Conservation (phyloP, 768 basidiomycete genomes). For the Strobilomyces confusus region DNA sequence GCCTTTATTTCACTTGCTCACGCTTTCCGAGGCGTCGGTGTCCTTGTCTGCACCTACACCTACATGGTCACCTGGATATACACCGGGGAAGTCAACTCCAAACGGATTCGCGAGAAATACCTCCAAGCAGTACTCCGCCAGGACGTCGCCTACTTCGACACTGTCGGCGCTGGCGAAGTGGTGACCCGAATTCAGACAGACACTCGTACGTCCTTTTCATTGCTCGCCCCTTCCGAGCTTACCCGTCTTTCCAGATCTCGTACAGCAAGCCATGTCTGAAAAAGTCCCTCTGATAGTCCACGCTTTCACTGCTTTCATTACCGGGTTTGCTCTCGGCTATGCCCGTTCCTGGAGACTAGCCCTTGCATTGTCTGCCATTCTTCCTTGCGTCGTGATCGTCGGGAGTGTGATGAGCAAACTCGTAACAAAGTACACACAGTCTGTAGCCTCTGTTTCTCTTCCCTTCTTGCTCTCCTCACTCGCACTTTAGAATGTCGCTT, state of each 20-base stretch:
- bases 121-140: slow-evolving; percentile 59
- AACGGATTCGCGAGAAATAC: slow-evolving; percentile 59
- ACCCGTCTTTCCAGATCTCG: slow-evolving; percentile 50
- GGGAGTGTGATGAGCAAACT: slow-evolving; percentile 72
- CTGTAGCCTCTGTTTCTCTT: slow-evolving; percentile 27
- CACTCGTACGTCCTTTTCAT: slow-evolving; percentile 52
- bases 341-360: slow-evolving; percentile 75
- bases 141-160: slow-evolving; percentile 86
- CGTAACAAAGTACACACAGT: slow-evolving; percentile 63
- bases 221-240: background rate
- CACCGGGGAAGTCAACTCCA: slow-evolving; percentile 77
- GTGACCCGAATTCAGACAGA: slow-evolving; percentile 90
- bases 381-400: slow-evolving; percentile 77
- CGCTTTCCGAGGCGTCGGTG: too few species aligned
- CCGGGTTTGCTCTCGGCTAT: slow-evolving; percentile 77
- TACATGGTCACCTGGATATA: too few species aligned
- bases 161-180: slow-evolving; percentile 93
- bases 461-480: too few species aligned
- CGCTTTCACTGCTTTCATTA: slow-evolving; percentile 66
- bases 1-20: too few species aligned
- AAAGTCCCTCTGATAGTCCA: slow-evolving; percentile 71
- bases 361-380: slow-evolving; percentile 72
- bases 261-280: slow-evolving; percentile 91
- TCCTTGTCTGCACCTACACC: too few species aligned
- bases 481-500: too few species aligned